Conservation (phyloP, 2,329 filamentous ascomycete species). For the Sarocladiaceae sp. region DNA sequence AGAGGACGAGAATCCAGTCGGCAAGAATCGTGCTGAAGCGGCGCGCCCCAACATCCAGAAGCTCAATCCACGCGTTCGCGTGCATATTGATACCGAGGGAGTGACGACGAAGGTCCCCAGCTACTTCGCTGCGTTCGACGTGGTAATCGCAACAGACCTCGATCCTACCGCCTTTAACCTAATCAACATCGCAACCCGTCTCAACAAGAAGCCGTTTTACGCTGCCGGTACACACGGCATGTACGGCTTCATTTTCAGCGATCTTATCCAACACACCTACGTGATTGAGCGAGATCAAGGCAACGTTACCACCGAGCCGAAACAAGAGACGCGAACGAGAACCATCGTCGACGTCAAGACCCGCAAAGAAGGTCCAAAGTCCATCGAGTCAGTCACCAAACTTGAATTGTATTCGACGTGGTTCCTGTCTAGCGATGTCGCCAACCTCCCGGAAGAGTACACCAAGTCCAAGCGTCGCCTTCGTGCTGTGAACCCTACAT, state of each 20-base stretch:
- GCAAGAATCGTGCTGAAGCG: constrained; percentile 80
- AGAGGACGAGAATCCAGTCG: constrained; percentile 54
- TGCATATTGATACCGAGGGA: constrained; percentile 65
- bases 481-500: constrained; percentile 73
- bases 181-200: constrained; percentile 82
- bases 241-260: constrained; percentile 93
- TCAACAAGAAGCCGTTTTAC: constrained; percentile 80
- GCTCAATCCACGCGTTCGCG: constrained; percentile 82
- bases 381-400: constrained; percentile 84
- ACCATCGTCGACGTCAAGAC: constrained; percentile 68
- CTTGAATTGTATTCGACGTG: constrained; percentile 86
- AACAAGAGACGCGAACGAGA: constrained; percentile 72
- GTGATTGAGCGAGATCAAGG: constrained; percentile 80
- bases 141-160: constrained; percentile 87
- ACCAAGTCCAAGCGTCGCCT: constrained; percentile 61
- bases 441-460: constrained; percentile 67
- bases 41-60: constrained; percentile 73
- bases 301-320: constrained; percentile 60
- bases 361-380: constrained; percentile 63
- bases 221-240: constrained; percentile 82
- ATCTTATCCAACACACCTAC: constrained; percentile 87
- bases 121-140: constrained; percentile 76
- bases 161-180: constrained; percentile 68
- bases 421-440: constrained; percentile 74
- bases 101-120: constrained; percentile 64